Evolutionary conservation across 202 grass and related monocot species (phyloP), one percentile per base, ranked within the genome.

Genomic region (Digitaria exilis): DNA sequence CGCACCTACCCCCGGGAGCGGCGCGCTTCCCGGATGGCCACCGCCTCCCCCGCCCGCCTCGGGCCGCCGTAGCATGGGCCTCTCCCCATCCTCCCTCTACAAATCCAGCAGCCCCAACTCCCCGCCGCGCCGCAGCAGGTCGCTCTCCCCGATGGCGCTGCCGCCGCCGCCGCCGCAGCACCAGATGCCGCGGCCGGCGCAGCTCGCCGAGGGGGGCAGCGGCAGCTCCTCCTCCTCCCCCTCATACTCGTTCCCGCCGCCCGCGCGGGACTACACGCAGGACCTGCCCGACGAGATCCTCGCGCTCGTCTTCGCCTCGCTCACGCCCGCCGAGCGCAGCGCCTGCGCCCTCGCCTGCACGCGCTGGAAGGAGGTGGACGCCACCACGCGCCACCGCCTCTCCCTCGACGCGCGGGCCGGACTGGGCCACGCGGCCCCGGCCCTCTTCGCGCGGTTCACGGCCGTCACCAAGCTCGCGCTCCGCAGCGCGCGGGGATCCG

Each of bases 231-330:
- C 7, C 24, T 6, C 35, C 18, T 79, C 15, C 15, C 6, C 18
- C 4, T 55, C 29, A 30, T 74, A 6, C 34, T n/a, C 56, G 51
- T 28, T 43, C 1, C 32, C 65, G 11, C 46, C 75, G 50, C 80
- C 81, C 12, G 48, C 61, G 6, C 62, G 82, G 37, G 91, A 97
- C 84, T 56, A 91, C 84, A 97, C 94, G 39, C 86, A 91, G 32
- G 94, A 93, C 86, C 94, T 97, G 8, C 94, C 94, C 43, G 88
- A 93, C 78, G 91, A 97, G 84, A 89, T 89, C 82, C 87, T 97
- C 64, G 77, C 78, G 32, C 70, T 93, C 64, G 79, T 97, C 65
- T 91, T 97, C 91, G 64, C 62, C 4, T 89, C 86, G 16, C 94
- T 97, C 66, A 51, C 81, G 9, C 74, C 89, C 6, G 14, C 86